Conservation (phyloP, 805 yeast species). For the Priceomyces medius region DNA sequence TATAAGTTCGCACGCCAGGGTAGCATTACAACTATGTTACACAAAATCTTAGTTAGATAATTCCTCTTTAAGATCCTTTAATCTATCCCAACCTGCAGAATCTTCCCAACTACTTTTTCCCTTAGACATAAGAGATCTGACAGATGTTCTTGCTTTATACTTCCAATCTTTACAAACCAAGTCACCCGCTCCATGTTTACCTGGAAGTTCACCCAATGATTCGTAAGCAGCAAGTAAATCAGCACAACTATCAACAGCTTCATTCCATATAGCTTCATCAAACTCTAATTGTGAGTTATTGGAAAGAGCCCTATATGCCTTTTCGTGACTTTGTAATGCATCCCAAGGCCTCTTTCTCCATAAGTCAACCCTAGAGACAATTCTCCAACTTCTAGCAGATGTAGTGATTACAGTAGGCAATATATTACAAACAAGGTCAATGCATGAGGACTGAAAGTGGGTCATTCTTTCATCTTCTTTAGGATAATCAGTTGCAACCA, state of each 20-base stretch:
- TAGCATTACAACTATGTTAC: neutral
- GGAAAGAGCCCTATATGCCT: constrained; percentile 73
- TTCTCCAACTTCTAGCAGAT: constrained; percentile 71
- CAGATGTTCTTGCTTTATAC: constrained; percentile 70
- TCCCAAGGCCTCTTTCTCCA: constrained; percentile 91
- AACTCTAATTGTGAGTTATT: constrained; percentile 63
- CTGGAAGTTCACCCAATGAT: constrained; percentile 80
- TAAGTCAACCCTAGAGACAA: constrained; percentile 78
- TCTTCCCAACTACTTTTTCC: constrained; percentile 82
- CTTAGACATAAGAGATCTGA: constrained; percentile 73
- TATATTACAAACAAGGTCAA: constrained; percentile 66
- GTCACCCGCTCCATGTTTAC: constrained; percentile 76
- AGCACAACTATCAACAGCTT: constrained; percentile 72
- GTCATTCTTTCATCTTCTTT: constrained; percentile 39
- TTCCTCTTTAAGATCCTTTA: constrained; percentile 49
- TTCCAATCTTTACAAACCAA: constrained; percentile 92
- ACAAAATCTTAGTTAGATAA: neutral
- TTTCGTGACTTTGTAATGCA: constrained; percentile 80
- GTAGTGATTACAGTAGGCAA: constrained; percentile 71
- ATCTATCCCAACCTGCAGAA: constrained; percentile 69
- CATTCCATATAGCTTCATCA: constrained; percentile 66
- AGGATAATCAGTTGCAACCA: constrained; percentile 54
- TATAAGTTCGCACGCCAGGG: neutral
- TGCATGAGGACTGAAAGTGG: constrained; percentile 66
- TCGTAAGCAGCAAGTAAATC: constrained; percentile 86